Evolutionary conservation across 345 rosid species (phyloP).

Genomic region (Dimocarpus longan): DNA sequence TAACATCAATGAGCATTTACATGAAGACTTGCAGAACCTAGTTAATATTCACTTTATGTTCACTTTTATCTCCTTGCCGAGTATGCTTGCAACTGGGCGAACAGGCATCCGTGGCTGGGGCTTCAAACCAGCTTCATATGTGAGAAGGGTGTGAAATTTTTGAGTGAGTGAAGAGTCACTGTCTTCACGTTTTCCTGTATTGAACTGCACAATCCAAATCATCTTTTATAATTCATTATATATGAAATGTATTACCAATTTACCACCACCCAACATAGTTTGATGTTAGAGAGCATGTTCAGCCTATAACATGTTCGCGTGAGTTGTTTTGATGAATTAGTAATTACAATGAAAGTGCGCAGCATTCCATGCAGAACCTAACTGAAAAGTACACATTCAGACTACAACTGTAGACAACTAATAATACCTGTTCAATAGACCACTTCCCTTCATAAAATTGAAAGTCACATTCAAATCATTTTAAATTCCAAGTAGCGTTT

Average conservation of each 20-base stretch:
- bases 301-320: too few species aligned
- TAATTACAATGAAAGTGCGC: too few species aligned
- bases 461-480: slow-evolving; percentile 93
- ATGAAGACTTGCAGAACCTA: not conserved
- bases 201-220: slow-evolving; percentile 39
- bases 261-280: not conserved
- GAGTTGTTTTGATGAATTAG: too few species aligned
- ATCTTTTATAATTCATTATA: not conserved
- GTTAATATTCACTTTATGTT: slow-evolving; percentile 54
- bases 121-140: slow-evolving; percentile 62
- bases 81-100: slow-evolving; percentile 73
- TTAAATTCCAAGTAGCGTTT: slow-evolving; percentile 85
- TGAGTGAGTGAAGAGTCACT: slow-evolving; percentile 31
- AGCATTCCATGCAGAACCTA: too few species aligned
- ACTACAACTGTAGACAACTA: too few species aligned
- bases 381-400: too few species aligned
- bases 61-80: slow-evolving; percentile 65
- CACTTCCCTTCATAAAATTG: slow-evolving; percentile 87
- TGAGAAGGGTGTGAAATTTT: slow-evolving; percentile 58
- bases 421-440: too few species aligned
- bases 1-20: slow-evolving; percentile 15
- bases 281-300: too few species aligned
- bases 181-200: slow-evolving; percentile 33
- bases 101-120: slow-evolving; percentile 86
- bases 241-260: not conserved